Base-by-base conservation (phyloP, 495 filamentous ascomycete species). In the Xylaria scruposa region DNA sequence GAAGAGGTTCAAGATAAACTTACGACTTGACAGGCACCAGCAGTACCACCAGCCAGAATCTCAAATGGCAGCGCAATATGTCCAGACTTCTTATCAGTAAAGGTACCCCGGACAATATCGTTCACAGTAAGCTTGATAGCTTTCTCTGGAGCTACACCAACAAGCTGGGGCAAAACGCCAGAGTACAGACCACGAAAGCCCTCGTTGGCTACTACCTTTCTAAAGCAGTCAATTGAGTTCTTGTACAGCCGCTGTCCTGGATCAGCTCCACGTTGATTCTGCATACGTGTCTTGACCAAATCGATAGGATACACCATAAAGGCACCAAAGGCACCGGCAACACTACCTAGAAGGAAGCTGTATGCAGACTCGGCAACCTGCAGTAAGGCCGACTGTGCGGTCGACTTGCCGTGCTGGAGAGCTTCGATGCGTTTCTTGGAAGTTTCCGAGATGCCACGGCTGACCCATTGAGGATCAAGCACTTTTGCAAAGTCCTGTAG, bases 291-390 rank as follows among this genome's bases (percentile, higher is more conserved):
- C 88, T 99, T 99, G 73, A 99, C 96, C 58, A 99, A 85, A 83
- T 99, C 96, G 80, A 99, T 98, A 33, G 96, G 96, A 81, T 99
- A 99, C 51, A 99, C 96, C 91, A 98, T 97, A 80, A 98, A 98
- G 17, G 96, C 96, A 77, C 96, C 96, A 76, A 98, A 99, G 26
- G 96, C 96, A 79, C 96, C 96, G 13, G 97, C 96, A 73, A 96
- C 75, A 81, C 92, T 93, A 47, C 96, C 96, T 3, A 99, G 88
- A 0, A 85, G 88, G 76, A 99, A 99, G 81, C 95, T 94, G 78
- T 97, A 95, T 4, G 86, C 92, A 3, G 94, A 97, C 77, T 96
- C 93, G 9, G 93, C 79, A 24, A 91, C 80, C 68, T 86, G 83
- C 65, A 91, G 81, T 17, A 97, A 68, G 33, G 86, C 78, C 3